Evolutionary conservation across 176 grass and related monocot genomes (phyloP).

Genomic region (Bonia amplexicaulis): DNA sequence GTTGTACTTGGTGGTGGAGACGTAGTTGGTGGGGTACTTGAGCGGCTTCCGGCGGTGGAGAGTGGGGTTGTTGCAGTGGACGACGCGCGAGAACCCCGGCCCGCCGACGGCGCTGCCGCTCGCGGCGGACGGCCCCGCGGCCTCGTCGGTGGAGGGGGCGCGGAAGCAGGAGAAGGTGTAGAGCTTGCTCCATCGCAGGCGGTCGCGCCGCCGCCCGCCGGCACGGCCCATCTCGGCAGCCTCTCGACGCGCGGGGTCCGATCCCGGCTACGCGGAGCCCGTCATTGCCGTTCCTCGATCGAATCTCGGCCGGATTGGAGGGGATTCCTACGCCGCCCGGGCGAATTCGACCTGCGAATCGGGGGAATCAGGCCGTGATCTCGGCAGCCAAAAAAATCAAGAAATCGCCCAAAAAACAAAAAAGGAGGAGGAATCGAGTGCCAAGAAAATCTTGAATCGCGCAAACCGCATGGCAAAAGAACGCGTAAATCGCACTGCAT

Average conservation of each 20-base stretch:
- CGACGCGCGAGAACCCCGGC: constrained; percentile 75
- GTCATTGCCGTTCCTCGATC: constrained; percentile 26
- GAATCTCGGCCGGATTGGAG: neutral
- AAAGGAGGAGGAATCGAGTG: neutral
- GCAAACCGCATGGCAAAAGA: neutral
- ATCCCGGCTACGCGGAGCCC: constrained; percentile 20
- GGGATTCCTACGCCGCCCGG: neutral
- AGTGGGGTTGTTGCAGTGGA: constrained; percentile 71
- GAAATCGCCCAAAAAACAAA: constrained; percentile 4
- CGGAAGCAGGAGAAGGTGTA: constrained; percentile 88
- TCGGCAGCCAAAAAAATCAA: neutral
- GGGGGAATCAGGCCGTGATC: constrained; percentile 34
- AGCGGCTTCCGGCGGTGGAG: constrained; percentile 70
- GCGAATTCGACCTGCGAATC: constrained; percentile 28
- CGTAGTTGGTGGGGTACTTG: constrained; percentile 82
- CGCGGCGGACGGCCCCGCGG: neutral
- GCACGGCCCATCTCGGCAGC: constrained; percentile 48
- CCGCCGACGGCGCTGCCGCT: constrained; percentile 46
- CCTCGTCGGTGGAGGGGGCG: constrained; percentile 1
- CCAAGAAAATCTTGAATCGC: neutral
- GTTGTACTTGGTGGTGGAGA: constrained; percentile 98
- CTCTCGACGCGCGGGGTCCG: neutral
- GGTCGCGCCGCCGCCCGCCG: constrained; percentile 56
- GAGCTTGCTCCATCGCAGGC: constrained; percentile 89
- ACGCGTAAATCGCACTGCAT: neutral